Evolutionary conservation across 495 filamentous ascomycete genomes (phyloP).

Genomic region (Hypoxylon lienhwacheense): DNA sequence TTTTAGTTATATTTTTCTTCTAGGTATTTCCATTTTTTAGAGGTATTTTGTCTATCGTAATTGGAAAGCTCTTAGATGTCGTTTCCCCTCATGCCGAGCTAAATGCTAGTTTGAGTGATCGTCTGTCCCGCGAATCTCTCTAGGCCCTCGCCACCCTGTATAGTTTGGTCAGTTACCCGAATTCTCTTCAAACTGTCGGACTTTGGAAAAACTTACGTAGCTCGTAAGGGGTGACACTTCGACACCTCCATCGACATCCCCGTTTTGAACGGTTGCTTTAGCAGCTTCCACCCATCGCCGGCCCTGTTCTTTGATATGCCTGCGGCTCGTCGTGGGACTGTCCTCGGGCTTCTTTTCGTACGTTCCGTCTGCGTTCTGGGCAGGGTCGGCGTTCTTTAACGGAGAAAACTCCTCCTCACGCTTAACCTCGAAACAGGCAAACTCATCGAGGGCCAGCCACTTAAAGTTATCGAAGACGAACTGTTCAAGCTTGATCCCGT

Average conservation of each 20-base stretch:
- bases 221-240: constrained; percentile 93
- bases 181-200: not conserved
- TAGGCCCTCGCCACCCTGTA: constrained; percentile 86
- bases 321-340: constrained; percentile 87
- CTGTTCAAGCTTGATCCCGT: constrained; percentile 98
- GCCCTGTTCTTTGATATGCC: constrained; percentile 88
- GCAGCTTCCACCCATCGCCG: constrained; percentile 78
- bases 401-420: constrained; percentile 99
- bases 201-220: constrained; percentile 70
- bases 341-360: constrained; percentile 60
- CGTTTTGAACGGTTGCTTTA: constrained; percentile 75
- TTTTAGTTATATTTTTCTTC: not conserved
- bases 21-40: not conserved
- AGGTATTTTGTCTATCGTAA: constrained; percentile 4
- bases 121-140: constrained; percentile 72
- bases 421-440: constrained; percentile 92
- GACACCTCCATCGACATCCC: constrained; percentile 68
- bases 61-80: too few species aligned
- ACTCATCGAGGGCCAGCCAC: constrained; percentile 79
- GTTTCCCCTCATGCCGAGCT: not conserved
- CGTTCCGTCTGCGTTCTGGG: constrained; percentile 49
- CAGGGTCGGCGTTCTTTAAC: constrained; percentile 91
- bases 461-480: constrained; percentile 99
- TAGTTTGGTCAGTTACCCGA: constrained; percentile 44
- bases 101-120: constrained; percentile 64